phyloP scores from a whole-genome alignment of 1,284 basidiomycete species.

The Violaceomyces palustris region DNA sequence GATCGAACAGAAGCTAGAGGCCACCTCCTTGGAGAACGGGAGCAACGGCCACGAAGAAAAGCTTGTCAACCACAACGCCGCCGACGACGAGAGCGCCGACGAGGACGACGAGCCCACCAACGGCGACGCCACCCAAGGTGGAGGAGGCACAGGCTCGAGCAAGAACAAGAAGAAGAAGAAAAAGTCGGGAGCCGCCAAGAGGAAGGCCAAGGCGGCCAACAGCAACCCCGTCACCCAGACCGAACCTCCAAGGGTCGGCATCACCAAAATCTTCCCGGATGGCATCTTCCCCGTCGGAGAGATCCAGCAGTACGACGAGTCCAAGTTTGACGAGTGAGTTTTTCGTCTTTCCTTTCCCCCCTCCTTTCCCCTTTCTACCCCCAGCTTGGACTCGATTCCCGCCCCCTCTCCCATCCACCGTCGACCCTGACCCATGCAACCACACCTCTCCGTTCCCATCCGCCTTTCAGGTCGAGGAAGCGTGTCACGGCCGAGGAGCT shows the following conservation, averaged over 20 bases:
- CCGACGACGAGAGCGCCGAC: slow-evolving; percentile 19
- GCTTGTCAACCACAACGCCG: slow-evolving; percentile 4
- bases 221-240: slow-evolving; percentile 62
- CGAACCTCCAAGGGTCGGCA: slow-evolving; percentile 86
- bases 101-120: slow-evolving; percentile 38
- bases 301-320: slow-evolving; percentile 71
- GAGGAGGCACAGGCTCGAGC: slow-evolving; percentile 18
- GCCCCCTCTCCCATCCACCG: too few relatives aligned
- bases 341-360: too few relatives aligned
- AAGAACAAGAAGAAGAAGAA: slow-evolving; percentile 68
- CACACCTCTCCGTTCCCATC: too few relatives aligned
- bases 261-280: slow-evolving; percentile 82
- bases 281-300: slow-evolving; percentile 87
- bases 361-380: too few relatives aligned
- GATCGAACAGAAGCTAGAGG: slow-evolving; percentile 16
- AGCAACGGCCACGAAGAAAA: slow-evolving; percentile 6
- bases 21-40: slow-evolving; percentile 17
- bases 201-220: slow-evolving; percentile 26
- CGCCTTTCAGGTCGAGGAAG: too few relatives aligned
- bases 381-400: too few relatives aligned
- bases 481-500: slow-evolving; percentile 87
- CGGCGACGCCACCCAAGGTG: slow-evolving; percentile 12
- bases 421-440: too few relatives aligned
- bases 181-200: slow-evolving; percentile 41
- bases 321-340: slow-evolving; percentile 59